phyloP scores from a whole-genome alignment of 768 basidiomycete species.

The Termitomyces sp. region DNA sequence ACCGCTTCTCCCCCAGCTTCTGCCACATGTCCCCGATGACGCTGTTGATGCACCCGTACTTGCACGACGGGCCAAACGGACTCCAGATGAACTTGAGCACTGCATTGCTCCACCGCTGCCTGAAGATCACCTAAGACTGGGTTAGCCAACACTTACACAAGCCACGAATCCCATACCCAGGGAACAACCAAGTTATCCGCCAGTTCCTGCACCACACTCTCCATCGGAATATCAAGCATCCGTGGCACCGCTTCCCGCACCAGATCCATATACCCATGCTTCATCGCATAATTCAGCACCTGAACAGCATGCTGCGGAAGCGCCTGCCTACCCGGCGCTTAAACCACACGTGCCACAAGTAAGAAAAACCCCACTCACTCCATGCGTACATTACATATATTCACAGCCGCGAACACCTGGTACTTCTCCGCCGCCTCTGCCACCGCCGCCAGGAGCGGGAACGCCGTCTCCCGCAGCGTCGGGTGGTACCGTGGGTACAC shows the following conservation, averaged over 20 bases:
- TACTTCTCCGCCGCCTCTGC: constrained; percentile 11
- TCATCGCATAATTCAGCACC: background rate
- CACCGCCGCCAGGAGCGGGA: background rate
- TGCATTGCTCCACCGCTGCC: background rate
- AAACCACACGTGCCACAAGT: too few relatives aligned
- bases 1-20: background rate
- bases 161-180: background rate
- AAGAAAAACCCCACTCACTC: too few relatives aligned
- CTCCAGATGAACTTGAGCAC: background rate
- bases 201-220: background rate
- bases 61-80: background rate
- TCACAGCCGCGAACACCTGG: constrained; percentile 3
- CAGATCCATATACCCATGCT: background rate
- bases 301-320: background rate
- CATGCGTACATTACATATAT: constrained; percentile 3
- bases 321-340: background rate
- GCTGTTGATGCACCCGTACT: background rate
- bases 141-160: background rate
- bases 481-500: constrained; percentile 5
- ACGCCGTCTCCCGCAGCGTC: background rate
- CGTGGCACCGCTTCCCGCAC: background rate
- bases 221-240: constrained; percentile 3
- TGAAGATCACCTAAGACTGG: background rate
- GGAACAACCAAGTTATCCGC: background rate
- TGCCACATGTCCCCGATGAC: background rate